Conservation (phyloP, 192 early-diverging fungal genomes). For the Coemansia erecta region DNA sequence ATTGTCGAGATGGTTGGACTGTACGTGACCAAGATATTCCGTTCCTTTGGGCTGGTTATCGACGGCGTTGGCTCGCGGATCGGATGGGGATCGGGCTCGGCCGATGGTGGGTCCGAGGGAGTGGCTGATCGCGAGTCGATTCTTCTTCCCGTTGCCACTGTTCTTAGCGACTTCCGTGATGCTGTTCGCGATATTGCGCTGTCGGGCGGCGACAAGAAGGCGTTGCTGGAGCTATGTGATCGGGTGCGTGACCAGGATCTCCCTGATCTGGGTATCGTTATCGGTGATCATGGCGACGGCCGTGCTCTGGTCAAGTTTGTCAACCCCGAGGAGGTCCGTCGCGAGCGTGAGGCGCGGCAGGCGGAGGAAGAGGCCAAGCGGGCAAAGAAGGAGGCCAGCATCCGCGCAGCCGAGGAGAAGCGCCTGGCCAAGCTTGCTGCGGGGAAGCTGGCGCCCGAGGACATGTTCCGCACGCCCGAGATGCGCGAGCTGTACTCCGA, state of each 20-base stretch:
- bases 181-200: constrained; percentile 74
- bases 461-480: constrained; percentile 76
- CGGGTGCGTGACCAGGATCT: constrained; percentile 85
- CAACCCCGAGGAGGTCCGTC: constrained; percentile 66
- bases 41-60: constrained; percentile 76
- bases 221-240: constrained; percentile 79
- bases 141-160: constrained; percentile 75
- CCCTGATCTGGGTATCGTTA: constrained; percentile 80
- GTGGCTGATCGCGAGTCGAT: constrained; percentile 56
- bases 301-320: constrained; percentile 90
- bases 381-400: constrained; percentile 61
- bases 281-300: constrained; percentile 96
- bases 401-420: constrained; percentile 62
- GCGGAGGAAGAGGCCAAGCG: constrained; percentile 60
- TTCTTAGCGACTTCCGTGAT: constrained; percentile 87
- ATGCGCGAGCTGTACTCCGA: constrained; percentile 61
- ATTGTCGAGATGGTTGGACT: constrained; percentile 73
- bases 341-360: constrained; percentile 67
- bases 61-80: constrained; percentile 62
- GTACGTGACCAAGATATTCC: constrained; percentile 80
- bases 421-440: constrained; percentile 70
- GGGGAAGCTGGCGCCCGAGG: constrained; percentile 70
- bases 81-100: constrained; percentile 59
- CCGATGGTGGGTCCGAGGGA: constrained; percentile 25
- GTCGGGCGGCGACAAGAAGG: constrained; percentile 43